phyloP scores from a whole-genome alignment of 345 rosid genomes.

The Hevea brasiliensis region DNA sequence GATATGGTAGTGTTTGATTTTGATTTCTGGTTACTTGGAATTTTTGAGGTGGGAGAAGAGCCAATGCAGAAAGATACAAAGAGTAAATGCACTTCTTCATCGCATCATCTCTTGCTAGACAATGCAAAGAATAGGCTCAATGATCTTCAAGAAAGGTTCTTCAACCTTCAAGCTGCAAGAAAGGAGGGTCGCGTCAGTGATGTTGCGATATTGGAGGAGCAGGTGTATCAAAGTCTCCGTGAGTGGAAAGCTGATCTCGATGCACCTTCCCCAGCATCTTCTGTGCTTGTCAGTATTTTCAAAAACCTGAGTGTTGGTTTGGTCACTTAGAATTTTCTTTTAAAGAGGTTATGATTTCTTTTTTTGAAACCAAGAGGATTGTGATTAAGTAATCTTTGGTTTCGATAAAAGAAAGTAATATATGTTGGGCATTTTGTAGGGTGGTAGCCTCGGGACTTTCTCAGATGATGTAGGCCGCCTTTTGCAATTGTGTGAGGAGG shows the following conservation, averaged over 20 bases:
- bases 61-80: slow-evolving; percentile 45
- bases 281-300: slow-evolving; percentile 51
- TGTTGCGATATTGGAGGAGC: slow-evolving; percentile 59
- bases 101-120: slow-evolving; percentile 55
- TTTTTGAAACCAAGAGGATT: too few species aligned
- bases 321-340: background rate
- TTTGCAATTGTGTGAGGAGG: slow-evolving; percentile 55
- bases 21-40: background rate
- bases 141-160: slow-evolving; percentile 59
- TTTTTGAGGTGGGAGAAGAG: background rate
- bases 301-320: background rate
- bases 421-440: slow-evolving; percentile 48
- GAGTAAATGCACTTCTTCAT: slow-evolving; percentile 47
- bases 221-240: slow-evolving; percentile 57
- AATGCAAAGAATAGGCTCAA: slow-evolving; percentile 55
- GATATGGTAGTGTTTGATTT: slow-evolving; percentile 1
- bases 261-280: slow-evolving; percentile 62
- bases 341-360: background rate
- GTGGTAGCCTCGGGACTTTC: slow-evolving; percentile 57
- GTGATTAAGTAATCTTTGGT: slow-evolving; percentile 8
- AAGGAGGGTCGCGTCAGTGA: slow-evolving; percentile 55
- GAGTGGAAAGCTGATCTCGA: slow-evolving; percentile 77
- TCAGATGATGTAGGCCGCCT: slow-evolving; percentile 58
- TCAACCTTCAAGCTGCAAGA: slow-evolving; percentile 60
- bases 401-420: too few species aligned